Percentiles rank a stretch among this genome's conserved stretches.
These are phyloP conservation scores for Alternaria hordeiaustralica DNA, from an alignment of 2,329 filamentous ascomycete species.

Conservation along the genomic window DNA sequence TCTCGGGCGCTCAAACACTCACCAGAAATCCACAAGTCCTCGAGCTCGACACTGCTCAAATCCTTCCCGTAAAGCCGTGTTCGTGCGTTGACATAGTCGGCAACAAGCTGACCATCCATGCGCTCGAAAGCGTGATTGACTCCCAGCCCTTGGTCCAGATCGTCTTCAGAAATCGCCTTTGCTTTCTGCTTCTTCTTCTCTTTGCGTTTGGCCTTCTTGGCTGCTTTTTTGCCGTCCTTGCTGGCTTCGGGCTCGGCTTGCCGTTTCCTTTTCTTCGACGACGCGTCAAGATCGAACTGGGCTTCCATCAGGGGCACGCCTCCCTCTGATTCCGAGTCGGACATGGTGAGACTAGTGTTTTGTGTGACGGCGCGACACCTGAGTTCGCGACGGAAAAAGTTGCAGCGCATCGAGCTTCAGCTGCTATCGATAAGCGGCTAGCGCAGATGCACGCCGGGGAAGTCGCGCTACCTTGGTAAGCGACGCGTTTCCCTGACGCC, in stretches of 20 bases:
- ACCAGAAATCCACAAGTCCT: constrained; percentile 83
- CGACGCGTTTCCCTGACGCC: constrained; percentile 29
- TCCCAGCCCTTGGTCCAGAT: constrained; percentile 56
- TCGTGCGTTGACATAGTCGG: constrained; percentile 84
- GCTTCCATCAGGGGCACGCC: constrained; percentile 55
- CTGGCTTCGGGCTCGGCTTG: constrained; percentile 38
- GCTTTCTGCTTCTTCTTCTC: constrained; percentile 64
- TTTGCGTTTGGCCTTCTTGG: constrained; percentile 52
- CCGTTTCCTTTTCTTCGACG: constrained; percentile 54
- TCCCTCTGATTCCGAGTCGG: constrained; percentile 52
- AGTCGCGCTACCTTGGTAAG: constrained; percentile 20
- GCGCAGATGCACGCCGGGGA: constrained; percentile 1
- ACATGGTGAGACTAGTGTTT: constrained; percentile 48
- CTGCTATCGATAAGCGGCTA: constrained; percentile 40
- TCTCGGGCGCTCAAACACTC: background rate
- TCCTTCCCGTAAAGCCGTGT: constrained; percentile 80
- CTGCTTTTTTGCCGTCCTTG: constrained; percentile 44
- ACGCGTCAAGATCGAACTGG: constrained; percentile 42
- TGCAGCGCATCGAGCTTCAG: constrained; percentile 21
- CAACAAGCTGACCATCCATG: constrained; percentile 83
- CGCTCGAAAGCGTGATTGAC: constrained; percentile 80
- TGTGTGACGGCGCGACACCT: constrained; percentile 21
- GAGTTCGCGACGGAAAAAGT: constrained; percentile 29
- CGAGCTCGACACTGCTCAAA: constrained; percentile 81
- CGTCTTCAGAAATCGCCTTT: constrained; percentile 69